Base-by-base conservation (phyloP, 306 rosid species). In the Rosa persica region DNA sequence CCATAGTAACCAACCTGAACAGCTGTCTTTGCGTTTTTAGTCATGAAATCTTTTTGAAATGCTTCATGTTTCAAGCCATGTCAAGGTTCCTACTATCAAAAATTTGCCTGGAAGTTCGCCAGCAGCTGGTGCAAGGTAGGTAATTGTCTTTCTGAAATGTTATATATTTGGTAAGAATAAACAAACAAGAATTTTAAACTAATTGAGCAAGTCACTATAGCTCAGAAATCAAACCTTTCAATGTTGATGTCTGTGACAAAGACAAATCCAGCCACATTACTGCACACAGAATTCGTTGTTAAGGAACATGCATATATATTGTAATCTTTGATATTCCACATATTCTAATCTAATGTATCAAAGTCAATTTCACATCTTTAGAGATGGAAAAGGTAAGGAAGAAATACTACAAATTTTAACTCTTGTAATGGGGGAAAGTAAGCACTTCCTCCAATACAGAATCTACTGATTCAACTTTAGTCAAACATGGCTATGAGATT, bases 71-170 rank as follows among this genome's bases (percentile, higher is more conserved):
- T 93, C 99, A 62, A 88, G 89, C 97, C 98, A 93, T 46, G 97
- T 86, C 87, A 95, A 79, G 70, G 90, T 75, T 81, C 98, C 98
- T 74, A 85, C 62, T 67, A 91, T 88, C 88, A 91, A 82, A 87
- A 86, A 91, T 82, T 91, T 92, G 90, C 96, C 84, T 4, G 98
- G 98, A 81, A 95, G 98, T 4, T 92, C 98, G 39, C 98, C 98
- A 2, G 93, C 89, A 12, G 97, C 81, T 12, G 98, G 98, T 52
- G 97, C 92, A 36, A 91, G 93, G 83, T 89, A 95, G 23, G 97
- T 92, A 30, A 95, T 73, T 84, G 88, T 95, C 89, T 95, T 95
- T 89, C 99, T 95, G 98, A 25, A 77, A 72, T 66, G 46, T 71
- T 34, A 76, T 42, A 76, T 46, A 74, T 49, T 75, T 49, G 47